Base-by-base conservation (phyloP, 2,329 filamentous ascomycete genomes). In the Cladosporium halotolerans region DNA sequence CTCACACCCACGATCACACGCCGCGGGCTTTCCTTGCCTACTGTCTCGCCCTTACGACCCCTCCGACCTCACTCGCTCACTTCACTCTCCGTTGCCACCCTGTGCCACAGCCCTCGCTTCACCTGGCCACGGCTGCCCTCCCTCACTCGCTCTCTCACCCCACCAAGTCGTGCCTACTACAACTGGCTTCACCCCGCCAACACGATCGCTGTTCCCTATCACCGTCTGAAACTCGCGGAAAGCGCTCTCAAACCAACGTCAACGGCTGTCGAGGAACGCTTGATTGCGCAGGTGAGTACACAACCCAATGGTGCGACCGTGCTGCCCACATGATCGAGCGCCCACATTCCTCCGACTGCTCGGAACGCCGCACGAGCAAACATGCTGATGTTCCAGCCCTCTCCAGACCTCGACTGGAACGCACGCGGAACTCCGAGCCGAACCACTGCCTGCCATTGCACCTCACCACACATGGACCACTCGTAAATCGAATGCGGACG, bases 331-430 rank as follows among this genome's bases (percentile, higher is more conserved):
- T 19, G 34, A 36, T 41, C 6, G 13, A 11, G 32, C 46, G 28
- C 31, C 6, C 31, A 51, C 48, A 51, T 51, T 51, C 48, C 48
- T 51, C 40, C 16, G 40, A 23, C 48, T 14, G 10, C 40, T 18
- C 47, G 47, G 47, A 34, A 50, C 47, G 47, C 40, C 28, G 31
- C 39, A 44, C 33, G 31, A 10, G 40, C 44, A 51, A 51, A 51
- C 48, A 51, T 32, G 48, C 48, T 51, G 48, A 51, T 39, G 48
- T 40, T 33, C 40, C 48, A 51, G 48, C 48, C 48, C 40, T 44
- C 38, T 13, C n/a, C 48, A 51, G 48, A 44, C 33, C 9, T 8
- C 28, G 19, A 34, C 18, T 51, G 40, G 40, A 43, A 44, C 48
- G 40, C 36, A 44, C 48, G 40, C 36, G 48, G 48, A 33, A 44